Base-by-base conservation (phyloP, 257 asterid genomes). In the Dorcoceras hygrometricum region DNA sequence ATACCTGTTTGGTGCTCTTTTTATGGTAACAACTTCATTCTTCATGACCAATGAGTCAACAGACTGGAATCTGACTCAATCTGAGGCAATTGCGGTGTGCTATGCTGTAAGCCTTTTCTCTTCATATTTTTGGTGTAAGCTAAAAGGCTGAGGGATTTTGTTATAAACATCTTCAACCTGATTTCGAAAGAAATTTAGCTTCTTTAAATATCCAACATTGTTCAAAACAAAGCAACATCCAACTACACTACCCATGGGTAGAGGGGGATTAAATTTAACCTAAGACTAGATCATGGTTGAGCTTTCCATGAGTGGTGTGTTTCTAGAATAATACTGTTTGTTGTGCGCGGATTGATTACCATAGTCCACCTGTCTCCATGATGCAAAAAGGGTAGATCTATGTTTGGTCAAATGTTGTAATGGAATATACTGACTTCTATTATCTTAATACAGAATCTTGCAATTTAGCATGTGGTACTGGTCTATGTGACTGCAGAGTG, bases 91-190 rank as follows among this genome's bases (percentile, higher is more conserved):
- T 3, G 80, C 99, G 60, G 97, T 94, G 12, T 81, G 77, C 78
- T 94, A 90, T 76, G 96, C 97, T 75, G 99, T 94, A 85, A 88
- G 96, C 73, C 69, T 12, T 34, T 18, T 67, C 53, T 70, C 62
- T 55, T 20, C n/a, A 23, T 48, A 64, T 28, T 23, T 62, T n/a
- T 5, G 48, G 36, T 25, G 4, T 64, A 26, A 53, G 23, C 57
- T 43, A 61, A 23, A 48, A 50, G 1, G 5, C 85, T 18, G 8
- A 11, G 18, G 5, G 56, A 56, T 12, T 57, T 54, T 34, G 8
- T 54, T 23, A 29, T 20, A 22, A 0, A 20, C 8, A 55, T 12
- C 16, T 10, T 56, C 23, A 25, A n/a, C 54, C 58, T 51, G 66
- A 20, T 61, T 61, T 39, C 14, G 50, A 39, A 39, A 39, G n/a